Conservation (phyloP, 345 rosid species). For the Jatropha curcas region DNA sequence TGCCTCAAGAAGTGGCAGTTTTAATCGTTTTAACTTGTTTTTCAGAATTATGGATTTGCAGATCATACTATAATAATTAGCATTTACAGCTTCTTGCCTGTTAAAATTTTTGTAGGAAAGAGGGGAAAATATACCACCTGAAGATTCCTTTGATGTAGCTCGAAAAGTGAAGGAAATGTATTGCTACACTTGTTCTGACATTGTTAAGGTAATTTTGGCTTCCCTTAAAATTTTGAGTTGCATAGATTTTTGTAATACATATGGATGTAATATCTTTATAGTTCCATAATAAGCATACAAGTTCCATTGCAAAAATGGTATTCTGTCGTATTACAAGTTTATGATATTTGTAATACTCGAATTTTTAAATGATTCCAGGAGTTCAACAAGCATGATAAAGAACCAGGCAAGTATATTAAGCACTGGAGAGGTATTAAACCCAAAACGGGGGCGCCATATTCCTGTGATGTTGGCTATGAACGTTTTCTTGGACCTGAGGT, state of each 20-base stretch:
- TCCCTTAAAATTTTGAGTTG: slow-evolving; percentile 2
- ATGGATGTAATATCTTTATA: background rate
- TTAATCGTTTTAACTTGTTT: background rate
- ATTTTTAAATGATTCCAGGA: slow-evolving; percentile 55
- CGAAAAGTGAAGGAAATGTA: slow-evolving; percentile 92
- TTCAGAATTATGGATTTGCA: background rate
- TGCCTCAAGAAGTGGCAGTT: background rate
- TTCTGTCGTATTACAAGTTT: background rate
- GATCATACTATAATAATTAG: slow-evolving; percentile 6
- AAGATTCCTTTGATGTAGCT: slow-evolving; percentile 93
- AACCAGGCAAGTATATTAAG: slow-evolving; percentile 82
- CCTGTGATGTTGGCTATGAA: slow-evolving; percentile 96
- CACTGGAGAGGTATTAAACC: slow-evolving; percentile 94
- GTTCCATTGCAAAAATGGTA: background rate
- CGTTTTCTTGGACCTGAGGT: slow-evolving; percentile 99
- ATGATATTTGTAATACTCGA: slow-evolving; percentile 1
- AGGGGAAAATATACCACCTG: slow-evolving; percentile 96
- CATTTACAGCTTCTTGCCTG: slow-evolving; percentile 23
- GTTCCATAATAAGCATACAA: slow-evolving; percentile 1
- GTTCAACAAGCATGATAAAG: slow-evolving; percentile 95
- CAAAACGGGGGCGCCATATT: slow-evolving; percentile 95
- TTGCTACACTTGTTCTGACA: slow-evolving; percentile 90
- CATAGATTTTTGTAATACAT: slow-evolving; percentile 16
- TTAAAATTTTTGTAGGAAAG: slow-evolving; percentile 65
- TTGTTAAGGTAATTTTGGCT: slow-evolving; percentile 71